These are phyloP conservation scores for Parathielavia hyrcaniae DNA, from an alignment of 495 filamentous ascomycete species.

Conservation along the genomic window DNA sequence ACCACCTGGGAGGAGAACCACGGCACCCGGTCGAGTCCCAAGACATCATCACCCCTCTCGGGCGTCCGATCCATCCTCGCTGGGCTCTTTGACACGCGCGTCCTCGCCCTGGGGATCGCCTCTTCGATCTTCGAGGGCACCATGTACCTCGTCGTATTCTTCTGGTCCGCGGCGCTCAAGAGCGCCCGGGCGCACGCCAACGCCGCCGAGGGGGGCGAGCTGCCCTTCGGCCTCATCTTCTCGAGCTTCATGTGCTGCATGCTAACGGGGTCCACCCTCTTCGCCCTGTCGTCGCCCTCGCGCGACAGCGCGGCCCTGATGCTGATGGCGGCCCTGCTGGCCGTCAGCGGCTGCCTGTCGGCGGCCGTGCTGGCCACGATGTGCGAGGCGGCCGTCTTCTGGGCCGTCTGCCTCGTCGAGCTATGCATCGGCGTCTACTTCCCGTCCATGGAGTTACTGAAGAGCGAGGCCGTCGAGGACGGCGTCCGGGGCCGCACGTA, in stretches of 20 bases:
- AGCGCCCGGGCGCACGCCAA: conserved; percentile 30
- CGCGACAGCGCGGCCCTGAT: conserved; percentile 25
- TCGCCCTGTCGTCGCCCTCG: conserved; percentile 35
- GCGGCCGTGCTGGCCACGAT: conserved; percentile 36
- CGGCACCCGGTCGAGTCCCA: no score
- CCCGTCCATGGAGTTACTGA: conserved; percentile 46
- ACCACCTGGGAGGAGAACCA: no score
- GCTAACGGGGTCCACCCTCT: conserved; percentile 45
- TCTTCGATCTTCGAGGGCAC: conserved; percentile 50
- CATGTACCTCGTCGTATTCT: conserved; percentile 57
- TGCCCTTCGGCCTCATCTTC: conserved; percentile 54
- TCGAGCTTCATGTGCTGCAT: conserved; percentile 52
- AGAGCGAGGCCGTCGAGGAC: conserved; percentile 46
- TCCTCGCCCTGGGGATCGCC: neutral
- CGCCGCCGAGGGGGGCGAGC: conserved; percentile 19
- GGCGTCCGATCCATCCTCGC: no score
- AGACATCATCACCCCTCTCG: no score
- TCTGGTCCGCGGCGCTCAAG: conserved; percentile 48
- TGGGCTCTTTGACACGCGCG: neutral
- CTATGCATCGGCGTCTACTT: conserved; percentile 50
- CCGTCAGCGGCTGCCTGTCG: conserved; percentile 17
- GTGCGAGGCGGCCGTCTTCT: conserved; percentile 44
- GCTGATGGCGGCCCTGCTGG: conserved; percentile 36
- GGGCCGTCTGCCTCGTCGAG: conserved; percentile 50
- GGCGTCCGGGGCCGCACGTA: conserved; percentile 48